Conservation (phyloP, 2,329 filamentous ascomycete species). For the Elsinoe australis region DNA sequence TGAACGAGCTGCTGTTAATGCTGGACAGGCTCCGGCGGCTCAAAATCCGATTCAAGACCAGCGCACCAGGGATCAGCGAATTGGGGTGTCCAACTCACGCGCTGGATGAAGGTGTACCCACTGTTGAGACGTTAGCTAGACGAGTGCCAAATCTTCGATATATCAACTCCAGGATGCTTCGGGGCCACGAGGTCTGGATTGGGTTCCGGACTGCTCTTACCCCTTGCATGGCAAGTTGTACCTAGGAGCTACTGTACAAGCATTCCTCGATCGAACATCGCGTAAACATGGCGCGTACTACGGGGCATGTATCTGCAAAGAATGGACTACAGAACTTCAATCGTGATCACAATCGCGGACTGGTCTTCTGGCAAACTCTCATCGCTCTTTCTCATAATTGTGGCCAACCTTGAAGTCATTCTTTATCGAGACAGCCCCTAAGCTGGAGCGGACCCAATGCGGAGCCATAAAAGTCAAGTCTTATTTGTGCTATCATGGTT, state of each 20-base stretch:
- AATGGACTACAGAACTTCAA: neutral
- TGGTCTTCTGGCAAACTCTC: neutral
- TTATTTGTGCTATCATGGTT: no score
- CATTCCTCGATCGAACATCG: slow-evolving; percentile 3
- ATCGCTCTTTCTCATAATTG: neutral
- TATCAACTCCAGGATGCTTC: no score
- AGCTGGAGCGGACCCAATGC: neutral
- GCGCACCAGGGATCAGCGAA: slow-evolving; percentile 26
- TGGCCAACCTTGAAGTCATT: neutral
- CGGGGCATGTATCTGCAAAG: neutral
- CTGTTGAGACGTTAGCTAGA: no score
- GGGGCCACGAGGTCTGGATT: no score
- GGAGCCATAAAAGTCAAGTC: neutral
- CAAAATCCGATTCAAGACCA: slow-evolving; percentile 24
- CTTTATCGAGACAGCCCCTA: no score
- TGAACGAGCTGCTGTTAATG: slow-evolving; percentile 17
- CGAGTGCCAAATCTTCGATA: no score
- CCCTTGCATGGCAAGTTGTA: neutral
- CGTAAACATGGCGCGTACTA: slow-evolving; percentile 4
- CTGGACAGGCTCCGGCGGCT: slow-evolving; percentile 17
- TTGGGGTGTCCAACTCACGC: slow-evolving; percentile 22
- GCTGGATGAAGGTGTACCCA: neutral
- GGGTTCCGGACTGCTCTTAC: no score
- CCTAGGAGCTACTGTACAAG: neutral
- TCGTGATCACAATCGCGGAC: neutral